phyloP scores from a whole-genome alignment of 2,329 filamentous ascomycete species.

The Botrytis galanthina region DNA sequence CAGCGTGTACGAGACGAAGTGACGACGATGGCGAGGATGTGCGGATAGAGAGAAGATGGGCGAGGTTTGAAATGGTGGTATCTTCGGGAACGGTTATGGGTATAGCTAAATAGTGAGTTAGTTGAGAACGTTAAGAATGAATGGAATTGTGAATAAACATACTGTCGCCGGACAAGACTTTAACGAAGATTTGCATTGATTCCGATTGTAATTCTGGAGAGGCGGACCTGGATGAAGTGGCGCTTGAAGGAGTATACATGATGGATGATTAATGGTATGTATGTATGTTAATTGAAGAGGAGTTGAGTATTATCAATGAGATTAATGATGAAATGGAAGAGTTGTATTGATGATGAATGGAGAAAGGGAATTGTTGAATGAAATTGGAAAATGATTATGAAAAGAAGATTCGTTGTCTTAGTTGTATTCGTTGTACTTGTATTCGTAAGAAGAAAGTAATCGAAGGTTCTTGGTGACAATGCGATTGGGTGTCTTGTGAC shows the following conservation, averaged over 20 bases:
- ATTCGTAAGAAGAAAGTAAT: constrained; percentile 16
- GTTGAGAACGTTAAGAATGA: constrained; percentile 16
- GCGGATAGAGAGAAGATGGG: constrained; percentile 55
- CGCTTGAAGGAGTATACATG: constrained; percentile 33
- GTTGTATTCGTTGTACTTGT: constrained; percentile 17
- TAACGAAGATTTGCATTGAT: constrained; percentile 61
- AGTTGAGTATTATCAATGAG: neutral
- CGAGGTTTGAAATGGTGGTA: constrained; percentile 54
- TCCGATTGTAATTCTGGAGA: constrained; percentile 43
- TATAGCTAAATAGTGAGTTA: constrained; percentile 47
- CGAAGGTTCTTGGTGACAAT: constrained; percentile 11
- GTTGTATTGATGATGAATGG: neutral
- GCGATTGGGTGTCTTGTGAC: constrained; percentile 20
- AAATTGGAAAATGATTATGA: neutral
- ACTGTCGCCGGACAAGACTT: constrained; percentile 58
- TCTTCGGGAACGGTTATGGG: constrained; percentile 53
- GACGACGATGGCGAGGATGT: constrained; percentile 51
- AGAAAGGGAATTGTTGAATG: neutral
- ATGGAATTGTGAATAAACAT: constrained; percentile 36
- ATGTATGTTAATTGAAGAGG: neutral
- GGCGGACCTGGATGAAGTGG: constrained; percentile 34
- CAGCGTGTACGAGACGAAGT: constrained; percentile 56
- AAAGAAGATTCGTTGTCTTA: neutral
- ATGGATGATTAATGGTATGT: neutral
- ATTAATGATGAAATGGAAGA: neutral